Evolutionary conservation across 1,284 basidiomycete species (phyloP), one percentile per base, ranked within the genome.

Genomic region (Cryptococcus amylolentus): DNA sequence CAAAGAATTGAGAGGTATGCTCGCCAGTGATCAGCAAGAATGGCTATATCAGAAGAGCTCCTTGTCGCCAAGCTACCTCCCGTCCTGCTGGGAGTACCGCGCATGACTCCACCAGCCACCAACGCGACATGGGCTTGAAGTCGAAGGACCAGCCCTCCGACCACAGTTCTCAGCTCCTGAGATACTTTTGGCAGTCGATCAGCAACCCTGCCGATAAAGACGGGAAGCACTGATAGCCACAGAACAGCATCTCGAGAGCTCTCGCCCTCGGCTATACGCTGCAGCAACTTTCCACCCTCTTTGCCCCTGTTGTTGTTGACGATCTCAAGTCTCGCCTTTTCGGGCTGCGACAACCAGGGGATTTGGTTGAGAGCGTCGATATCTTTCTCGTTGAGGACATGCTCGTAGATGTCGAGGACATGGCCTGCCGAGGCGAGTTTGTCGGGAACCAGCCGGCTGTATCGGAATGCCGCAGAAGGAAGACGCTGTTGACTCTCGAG

Each of bases 1-100:
- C 88, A 92, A 6, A 94, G 80, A 10, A 89, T 82, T 58, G 89
- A 88, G 49, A 91, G 82, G 86, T 91, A 95, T 28, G 87, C 80
- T 58, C 88, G 84, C 93, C 92, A 97, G 71, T 95, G 91, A 48
- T 88, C 86, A 23, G 92, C 84, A 40, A 87, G 76, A 9, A 79
- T 73, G 60, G 80, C 82, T 56, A 86, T 84, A 27, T 93, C 90
- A 23, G 81, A 78, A 0, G 68, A 50, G 41, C 58, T 58, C 28
- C 68, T 51, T 9, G 49, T 55, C 7, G 53, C 49, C 10, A 51
- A n/a, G 13, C 18, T 20, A 5, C 38, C 49, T 8, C 16, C 38
- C 26, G 9, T 12, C 38, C 57, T 20, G 13, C 59, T 37, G 28
- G 66, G 47, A 38, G 63, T 43, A 46, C 61, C 42, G 52, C 63